These are phyloP conservation scores for Phialocephala sp. DNA, from an alignment of 2,329 filamentous ascomycete species.

Conservation along the genomic window DNA sequence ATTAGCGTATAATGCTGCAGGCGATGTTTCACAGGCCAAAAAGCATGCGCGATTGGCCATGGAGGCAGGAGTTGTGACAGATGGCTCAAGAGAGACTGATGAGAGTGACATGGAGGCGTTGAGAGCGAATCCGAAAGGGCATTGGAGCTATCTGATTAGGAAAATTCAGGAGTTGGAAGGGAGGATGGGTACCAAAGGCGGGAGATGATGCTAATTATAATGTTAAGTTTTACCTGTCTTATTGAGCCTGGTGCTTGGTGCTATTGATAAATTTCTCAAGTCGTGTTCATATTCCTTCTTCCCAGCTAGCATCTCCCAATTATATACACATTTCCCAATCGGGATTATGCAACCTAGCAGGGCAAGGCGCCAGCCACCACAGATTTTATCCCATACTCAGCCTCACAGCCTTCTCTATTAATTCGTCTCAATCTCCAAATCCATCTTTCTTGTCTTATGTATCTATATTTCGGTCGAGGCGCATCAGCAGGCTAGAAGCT, in stretches of 20 bases:
- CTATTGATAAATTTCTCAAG: not conserved
- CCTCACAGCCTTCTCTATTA: not conserved
- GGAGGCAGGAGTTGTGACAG: slow-evolving; percentile 40
- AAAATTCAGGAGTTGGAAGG: slow-evolving; percentile 12
- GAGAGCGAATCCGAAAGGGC: slow-evolving; percentile 37
- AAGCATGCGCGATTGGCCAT: slow-evolving; percentile 44
- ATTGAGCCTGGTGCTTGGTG: not conserved
- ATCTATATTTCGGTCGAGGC: too few species aligned
- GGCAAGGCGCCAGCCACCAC: not conserved
- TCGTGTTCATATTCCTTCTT: not conserved
- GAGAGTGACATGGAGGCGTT: slow-evolving; percentile 44
- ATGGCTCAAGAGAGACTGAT: slow-evolving; percentile 42
- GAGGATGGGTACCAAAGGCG: not conserved
- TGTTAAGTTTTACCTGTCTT: not conserved
- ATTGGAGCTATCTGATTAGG: slow-evolving; percentile 40
- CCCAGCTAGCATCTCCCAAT: not conserved
- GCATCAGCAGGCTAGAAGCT: too few species aligned
- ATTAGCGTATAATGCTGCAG: slow-evolving; percentile 48
- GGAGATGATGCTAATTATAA: slow-evolving; percentile 1
- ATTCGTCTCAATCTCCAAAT: not conserved
- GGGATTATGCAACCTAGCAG: not conserved
- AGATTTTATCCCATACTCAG: slow-evolving; percentile 1
- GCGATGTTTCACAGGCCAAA: slow-evolving; percentile 41
- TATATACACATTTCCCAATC: not conserved
- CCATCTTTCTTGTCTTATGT: too few species aligned